These are phyloP conservation scores for Cercospora sesami DNA, from an alignment of 2,329 filamentous ascomycete genomes.

Conservation along the genomic window DNA sequence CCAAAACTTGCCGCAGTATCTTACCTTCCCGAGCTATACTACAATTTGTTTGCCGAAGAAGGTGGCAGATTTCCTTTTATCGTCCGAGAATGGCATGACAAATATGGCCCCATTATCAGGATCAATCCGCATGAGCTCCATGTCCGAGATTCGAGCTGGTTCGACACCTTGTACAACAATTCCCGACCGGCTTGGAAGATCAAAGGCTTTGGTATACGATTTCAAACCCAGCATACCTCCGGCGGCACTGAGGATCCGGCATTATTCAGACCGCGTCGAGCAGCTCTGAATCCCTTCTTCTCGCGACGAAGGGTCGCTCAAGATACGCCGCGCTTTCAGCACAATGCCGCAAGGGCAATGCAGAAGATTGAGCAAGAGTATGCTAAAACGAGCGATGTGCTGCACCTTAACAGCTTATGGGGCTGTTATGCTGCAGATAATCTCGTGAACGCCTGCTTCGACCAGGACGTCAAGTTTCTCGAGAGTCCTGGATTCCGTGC, in stretches of 20 bases:
- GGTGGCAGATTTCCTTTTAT: conserved; percentile 18
- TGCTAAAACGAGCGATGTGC: conserved; percentile 1
- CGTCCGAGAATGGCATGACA: conserved; percentile 16
- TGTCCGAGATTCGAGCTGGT: conserved; percentile 39
- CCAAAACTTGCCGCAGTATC: conserved; percentile 41
- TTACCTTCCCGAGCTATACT: conserved; percentile 40
- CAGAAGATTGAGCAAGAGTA: conserved; percentile 11
- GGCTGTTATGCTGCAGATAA: conserved; percentile 21
- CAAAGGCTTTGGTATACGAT: background rate
- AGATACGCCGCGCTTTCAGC: conserved; percentile 6
- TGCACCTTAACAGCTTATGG: conserved; percentile 15
- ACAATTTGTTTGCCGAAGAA: conserved; percentile 32
- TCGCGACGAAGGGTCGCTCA: conserved; percentile 32
- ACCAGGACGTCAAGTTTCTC: conserved; percentile 13
- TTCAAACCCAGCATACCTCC: background rate
- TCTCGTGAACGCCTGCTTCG: conserved; percentile 15
- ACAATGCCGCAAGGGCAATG: conserved; percentile 3
- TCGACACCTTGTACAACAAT: conserved; percentile 38
- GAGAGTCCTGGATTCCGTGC: conserved; percentile 12
- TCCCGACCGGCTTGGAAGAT: conserved; percentile 18
- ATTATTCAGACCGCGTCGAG: conserved; percentile 45
- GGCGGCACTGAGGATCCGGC: conserved; percentile 2
- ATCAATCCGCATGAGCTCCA: conserved; percentile 42
- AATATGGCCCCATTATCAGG: conserved; percentile 39
- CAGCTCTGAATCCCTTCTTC: conserved; percentile 48